Evolutionary conservation across 148 eudicot species (phyloP), one percentile per base, ranked within the genome.

Genomic region (Polygonum aviculare): DNA sequence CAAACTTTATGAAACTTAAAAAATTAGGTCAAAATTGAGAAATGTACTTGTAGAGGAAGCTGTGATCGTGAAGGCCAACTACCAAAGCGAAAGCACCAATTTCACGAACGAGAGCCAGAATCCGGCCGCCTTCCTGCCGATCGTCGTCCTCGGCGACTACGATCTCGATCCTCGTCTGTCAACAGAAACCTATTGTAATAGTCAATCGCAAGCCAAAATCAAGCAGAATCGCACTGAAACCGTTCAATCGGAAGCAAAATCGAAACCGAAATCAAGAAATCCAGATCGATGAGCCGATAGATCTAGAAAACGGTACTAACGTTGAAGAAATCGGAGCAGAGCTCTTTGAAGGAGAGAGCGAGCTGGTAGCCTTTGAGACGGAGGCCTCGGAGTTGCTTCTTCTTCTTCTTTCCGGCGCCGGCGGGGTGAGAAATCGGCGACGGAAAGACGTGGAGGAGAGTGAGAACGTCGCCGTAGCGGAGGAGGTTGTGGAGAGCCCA

Each of bases 81-180:
- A 94, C 92, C 60, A 92, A 81, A 41, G 97, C 88, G 49, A 89
- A 88, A 10, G 98, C 97, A 21, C 91, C 91, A 35, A 91, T 92
- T 78, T 94, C 92, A 55, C 84, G 80, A 7, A 92, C 97, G 80
- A 90, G 74, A 14, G 80, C 84, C 71, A 86, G 84, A 21, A 94
- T 90, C 77, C 85, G 86, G 21, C 81, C 87, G 4, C 97, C 98
- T 14, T 88, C 88, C 72, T 67, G 72, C 21, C 72, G 72, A 72
- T 80, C 82, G 38, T 92, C 95, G 51, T 91, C 95, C 80, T 94
- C 93, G 16, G 87, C 82, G 74, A 94, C 98, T n/a, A 94, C 88
- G 67, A 90, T 91, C 88, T 92, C 97, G 40, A 90, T 90, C 83
- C 86, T 91, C 77, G 91, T 86, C 98, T 94, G 97, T 79, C 72